phyloP scores from a whole-genome alignment of 2,329 filamentous ascomycete species.

The Curvularia lunata region DNA sequence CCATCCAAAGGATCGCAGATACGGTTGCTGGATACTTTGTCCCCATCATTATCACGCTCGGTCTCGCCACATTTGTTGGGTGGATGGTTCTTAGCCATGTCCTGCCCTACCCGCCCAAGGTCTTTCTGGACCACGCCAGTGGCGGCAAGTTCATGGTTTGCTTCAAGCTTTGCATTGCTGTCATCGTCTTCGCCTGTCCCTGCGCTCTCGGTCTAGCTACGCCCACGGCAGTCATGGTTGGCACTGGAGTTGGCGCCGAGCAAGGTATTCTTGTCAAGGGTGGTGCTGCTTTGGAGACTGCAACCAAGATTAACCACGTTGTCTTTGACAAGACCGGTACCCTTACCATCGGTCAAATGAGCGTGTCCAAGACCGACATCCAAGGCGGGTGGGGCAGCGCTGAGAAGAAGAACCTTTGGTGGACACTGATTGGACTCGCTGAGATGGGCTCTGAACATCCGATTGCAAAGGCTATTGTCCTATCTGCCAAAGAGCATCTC shows the following conservation, averaged over 20 bases:
- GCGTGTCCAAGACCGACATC: slow-evolving; percentile 74
- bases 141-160: slow-evolving; percentile 97
- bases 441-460: slow-evolving; percentile 97
- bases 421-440: slow-evolving; percentile 92
- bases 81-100: slow-evolving; percentile 97
- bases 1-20: slow-evolving; percentile 93
- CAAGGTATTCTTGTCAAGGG: slow-evolving; percentile 98
- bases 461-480: slow-evolving; percentile 85
- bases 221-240: slow-evolving; percentile 98
- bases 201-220: slow-evolving; percentile 96
- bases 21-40: slow-evolving; percentile 93
- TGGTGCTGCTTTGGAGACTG: slow-evolving; percentile 86
- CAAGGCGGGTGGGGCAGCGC: slow-evolving; percentile 72
- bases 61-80: slow-evolving; percentile 79
- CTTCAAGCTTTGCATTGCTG: slow-evolving; percentile 95
- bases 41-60: slow-evolving; percentile 83
- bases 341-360: slow-evolving; percentile 94
- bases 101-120: slow-evolving; percentile 80
- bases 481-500: slow-evolving; percentile 76
- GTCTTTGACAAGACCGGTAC: slow-evolving; percentile 97
- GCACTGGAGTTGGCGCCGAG: slow-evolving; percentile 94
- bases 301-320: slow-evolving; percentile 87
- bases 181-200: slow-evolving; percentile 97
- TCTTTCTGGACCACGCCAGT: slow-evolving; percentile 80
- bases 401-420: slow-evolving; percentile 80